Conservation (phyloP, 2,329 filamentous ascomycete genomes). For the Chrysosporium queenslandicum region DNA sequence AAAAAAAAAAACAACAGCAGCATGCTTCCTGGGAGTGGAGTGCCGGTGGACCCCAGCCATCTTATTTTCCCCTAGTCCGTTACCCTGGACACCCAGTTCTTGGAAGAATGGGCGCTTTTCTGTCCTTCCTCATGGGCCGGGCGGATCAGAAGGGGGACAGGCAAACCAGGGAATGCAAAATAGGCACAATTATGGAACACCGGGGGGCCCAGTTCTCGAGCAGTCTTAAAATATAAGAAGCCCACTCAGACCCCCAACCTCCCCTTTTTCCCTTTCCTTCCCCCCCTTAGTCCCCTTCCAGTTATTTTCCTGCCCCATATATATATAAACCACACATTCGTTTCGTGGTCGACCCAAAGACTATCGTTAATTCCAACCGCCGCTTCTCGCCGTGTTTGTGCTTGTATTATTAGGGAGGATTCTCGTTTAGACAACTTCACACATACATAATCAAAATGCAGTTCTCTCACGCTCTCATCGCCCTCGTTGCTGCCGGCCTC, state of each 20-base stretch:
- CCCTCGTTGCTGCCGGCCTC: constrained; percentile 37
- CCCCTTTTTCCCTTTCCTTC: background rate
- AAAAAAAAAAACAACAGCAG: constrained; percentile 11
- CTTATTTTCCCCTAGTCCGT: background rate
- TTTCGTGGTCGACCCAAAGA: constrained; percentile 13
- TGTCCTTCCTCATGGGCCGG: no score
- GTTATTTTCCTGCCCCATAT: constrained; percentile 6
- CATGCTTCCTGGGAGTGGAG: background rate
- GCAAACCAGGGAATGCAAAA: background rate
- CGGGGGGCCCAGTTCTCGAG: no score
- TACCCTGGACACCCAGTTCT: constrained; percentile 6
- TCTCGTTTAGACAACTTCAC: constrained; percentile 2
- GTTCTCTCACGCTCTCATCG: constrained; percentile 25
- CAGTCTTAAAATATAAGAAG: constrained; percentile 9
- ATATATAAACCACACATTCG: constrained; percentile 16
- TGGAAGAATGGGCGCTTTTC: no score
- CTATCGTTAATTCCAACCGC: constrained; percentile 10
- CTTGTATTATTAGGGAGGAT: constrained; percentile 8
- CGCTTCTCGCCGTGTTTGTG: background rate
- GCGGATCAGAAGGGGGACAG: background rate
- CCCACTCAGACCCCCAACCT: constrained; percentile 1
- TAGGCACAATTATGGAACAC: background rate
- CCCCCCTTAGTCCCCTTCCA: constrained; percentile 6
- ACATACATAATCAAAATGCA: constrained; percentile 26
- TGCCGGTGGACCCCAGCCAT: background rate